A percentile compares a stretch with the other conserved stretches of the same genome.
Evolutionary conservation across 164 flowering plant species (phyloP).

Genomic region (Tetrastigma voinierianum): DNA sequence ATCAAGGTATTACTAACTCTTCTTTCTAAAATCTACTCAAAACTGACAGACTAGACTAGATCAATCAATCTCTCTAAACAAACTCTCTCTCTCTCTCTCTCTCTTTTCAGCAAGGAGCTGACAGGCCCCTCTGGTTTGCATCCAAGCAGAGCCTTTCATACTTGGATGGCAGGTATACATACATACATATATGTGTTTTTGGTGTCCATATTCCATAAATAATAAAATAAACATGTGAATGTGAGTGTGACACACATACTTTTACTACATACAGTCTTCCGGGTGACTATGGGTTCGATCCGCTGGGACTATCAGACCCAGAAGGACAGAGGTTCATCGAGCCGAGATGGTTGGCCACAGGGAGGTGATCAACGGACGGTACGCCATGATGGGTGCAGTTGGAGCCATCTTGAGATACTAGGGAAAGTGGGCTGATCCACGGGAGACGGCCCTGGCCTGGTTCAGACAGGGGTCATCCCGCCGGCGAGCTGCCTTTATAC

Average conservation of each 20-base stretch:
- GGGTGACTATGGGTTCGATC: constrained; percentile 93
- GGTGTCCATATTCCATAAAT: no score
- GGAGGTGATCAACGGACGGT: constrained; percentile 87
- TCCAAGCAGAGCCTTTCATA: constrained; percentile 90
- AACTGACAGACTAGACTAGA: no score
- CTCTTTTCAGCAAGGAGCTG: constrained; percentile 83
- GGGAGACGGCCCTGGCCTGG: constrained; percentile 91
- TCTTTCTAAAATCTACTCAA: no score
- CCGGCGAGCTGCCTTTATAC: constrained; percentile 90
- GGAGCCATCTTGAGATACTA: constrained; percentile 75
- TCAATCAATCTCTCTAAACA: not conserved
- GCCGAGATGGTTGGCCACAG: constrained; percentile 93
- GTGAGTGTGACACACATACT: no score
- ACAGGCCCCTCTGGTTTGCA: constrained; percentile 94
- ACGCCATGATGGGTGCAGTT: constrained; percentile 78
- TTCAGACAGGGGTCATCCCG: constrained; percentile 88
- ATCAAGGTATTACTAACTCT: constrained; percentile 56
- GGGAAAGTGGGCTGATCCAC: constrained; percentile 70
- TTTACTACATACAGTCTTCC: constrained; percentile 72
- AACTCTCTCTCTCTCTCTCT: no score
- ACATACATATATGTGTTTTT: no score
- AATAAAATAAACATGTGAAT: no score
- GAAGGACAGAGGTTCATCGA: constrained; percentile 98
- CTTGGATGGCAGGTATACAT: constrained; percentile 87
- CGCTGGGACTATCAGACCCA: constrained; percentile 92